These are phyloP conservation scores for Strobilomyces dryophilus DNA, from an alignment of 768 basidiomycete genomes.

Conservation along the genomic window DNA sequence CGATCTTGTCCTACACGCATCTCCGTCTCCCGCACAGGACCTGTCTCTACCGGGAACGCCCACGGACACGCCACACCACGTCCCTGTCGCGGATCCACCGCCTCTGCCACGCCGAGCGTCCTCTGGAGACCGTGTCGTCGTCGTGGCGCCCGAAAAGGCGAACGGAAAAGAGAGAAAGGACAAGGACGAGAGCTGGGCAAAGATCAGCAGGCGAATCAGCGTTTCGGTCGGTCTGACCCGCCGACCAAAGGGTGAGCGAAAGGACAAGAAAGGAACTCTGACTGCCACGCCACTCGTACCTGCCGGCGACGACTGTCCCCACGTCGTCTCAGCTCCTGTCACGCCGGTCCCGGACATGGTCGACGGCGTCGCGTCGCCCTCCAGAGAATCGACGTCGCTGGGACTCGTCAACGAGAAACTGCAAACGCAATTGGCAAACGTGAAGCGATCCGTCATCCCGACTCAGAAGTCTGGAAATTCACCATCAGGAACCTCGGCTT, in stretches of 20 bases:
- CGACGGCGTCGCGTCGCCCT: slow-evolving; percentile 3
- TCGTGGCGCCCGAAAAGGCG: slow-evolving; percentile 30
- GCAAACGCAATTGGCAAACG: slow-evolving; percentile 21
- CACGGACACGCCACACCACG: slow-evolving; percentile 3
- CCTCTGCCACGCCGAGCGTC: slow-evolving; percentile 3
- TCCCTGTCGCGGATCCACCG: slow-evolving; percentile 3
- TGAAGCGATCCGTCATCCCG: slow-evolving; percentile 24
- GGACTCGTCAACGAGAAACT: slow-evolving; percentile 25
- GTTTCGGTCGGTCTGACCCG: slow-evolving; percentile 47
- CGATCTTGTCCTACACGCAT: neutral
- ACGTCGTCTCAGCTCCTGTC: slow-evolving; percentile 5
- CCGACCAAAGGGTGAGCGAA: slow-evolving; percentile 33
- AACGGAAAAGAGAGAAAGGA: slow-evolving; percentile 36
- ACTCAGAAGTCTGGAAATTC: slow-evolving; percentile 19
- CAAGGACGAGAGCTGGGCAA: slow-evolving; percentile 54
- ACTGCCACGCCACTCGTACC: slow-evolving; percentile 28
- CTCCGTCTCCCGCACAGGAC: neutral
- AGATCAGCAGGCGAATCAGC: slow-evolving; percentile 60
- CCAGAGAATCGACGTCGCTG: slow-evolving; percentile 19
- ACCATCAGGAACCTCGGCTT: slow-evolving; percentile 13
- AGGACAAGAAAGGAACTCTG: slow-evolving; percentile 28
- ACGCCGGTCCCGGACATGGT: slow-evolving; percentile 7
- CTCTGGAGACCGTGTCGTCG: slow-evolving; percentile 34
- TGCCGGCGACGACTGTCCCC: slow-evolving; percentile 14
- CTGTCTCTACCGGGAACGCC: slow-evolving; percentile 14